A percentile compares a stretch with the other conserved stretches of the same genome.
Conservation (phyloP, 192 early-diverging fungal genomes). For the Backusella tuberculispora region DNA sequence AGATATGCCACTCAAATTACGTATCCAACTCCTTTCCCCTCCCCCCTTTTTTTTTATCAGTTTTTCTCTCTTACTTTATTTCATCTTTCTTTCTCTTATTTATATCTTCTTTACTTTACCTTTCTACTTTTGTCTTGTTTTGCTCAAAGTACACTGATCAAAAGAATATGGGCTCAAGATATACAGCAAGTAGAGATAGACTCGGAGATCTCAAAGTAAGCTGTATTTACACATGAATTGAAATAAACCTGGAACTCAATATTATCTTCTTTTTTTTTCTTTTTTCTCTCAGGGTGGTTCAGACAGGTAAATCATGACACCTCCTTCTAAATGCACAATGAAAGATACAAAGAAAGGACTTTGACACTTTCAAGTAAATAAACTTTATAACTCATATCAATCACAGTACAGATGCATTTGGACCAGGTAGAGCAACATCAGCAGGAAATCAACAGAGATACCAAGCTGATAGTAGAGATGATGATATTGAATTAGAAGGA, state of each 20-base stretch:
- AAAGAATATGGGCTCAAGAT: neutral
- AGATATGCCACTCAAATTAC: neutral
- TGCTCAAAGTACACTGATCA: neutral
- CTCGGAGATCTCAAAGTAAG: conserved; percentile 1
- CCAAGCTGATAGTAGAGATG: neutral
- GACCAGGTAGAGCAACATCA: conserved; percentile 7
- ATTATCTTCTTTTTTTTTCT: neutral
- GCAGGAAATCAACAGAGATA: conserved; percentile 8
- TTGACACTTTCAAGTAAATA: neutral
- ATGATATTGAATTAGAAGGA: neutral
- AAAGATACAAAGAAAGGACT: neutral
- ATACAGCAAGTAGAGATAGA: conserved; percentile 18
- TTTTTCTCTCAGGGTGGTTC: conserved; percentile 1
- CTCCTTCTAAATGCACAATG: no score
- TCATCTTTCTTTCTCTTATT: no score
- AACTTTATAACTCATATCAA: no score
- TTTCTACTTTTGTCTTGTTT: neutral
- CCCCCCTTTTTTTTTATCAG: neutral
- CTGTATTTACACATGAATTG: no score
- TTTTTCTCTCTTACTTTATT: neutral
- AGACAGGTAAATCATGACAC: conserved; percentile 10
- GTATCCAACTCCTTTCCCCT: neutral
- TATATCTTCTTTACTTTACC: neutral
- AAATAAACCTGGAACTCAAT: neutral
- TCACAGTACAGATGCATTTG: conserved; percentile 19